phyloP scores from a whole-genome alignment of 768 basidiomycete species.

The Lactifluus subvellereus region DNA sequence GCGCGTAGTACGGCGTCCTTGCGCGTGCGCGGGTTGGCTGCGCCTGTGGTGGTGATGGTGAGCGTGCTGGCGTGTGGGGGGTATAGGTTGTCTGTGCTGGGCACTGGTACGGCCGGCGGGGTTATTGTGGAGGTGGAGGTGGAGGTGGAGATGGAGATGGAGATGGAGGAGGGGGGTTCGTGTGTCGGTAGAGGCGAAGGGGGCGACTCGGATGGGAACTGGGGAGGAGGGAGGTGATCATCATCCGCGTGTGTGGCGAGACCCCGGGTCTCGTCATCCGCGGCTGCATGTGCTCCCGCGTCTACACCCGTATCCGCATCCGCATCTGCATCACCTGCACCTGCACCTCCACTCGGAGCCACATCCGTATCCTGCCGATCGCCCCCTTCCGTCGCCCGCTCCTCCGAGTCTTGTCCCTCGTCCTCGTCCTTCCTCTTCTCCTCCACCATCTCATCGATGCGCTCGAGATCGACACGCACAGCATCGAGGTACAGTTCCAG shows the following conservation, averaged over 20 bases:
- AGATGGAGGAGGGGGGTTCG: neutral
- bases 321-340: neutral
- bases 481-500: constrained; percentile 7
- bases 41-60: neutral
- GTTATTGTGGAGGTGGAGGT: neutral
- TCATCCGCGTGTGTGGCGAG: constrained; percentile 2
- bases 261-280: constrained; percentile 4
- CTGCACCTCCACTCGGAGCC: neutral
- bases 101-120: neutral
- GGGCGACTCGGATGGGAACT: neutral
- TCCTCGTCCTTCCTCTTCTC: neutral
- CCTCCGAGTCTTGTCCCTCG: neutral
- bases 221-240: neutral
- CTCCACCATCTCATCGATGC: constrained; percentile 1
- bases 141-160: neutral
- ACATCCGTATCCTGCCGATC: neutral
- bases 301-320: neutral
- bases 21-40: constrained; percentile 3
- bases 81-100: neutral
- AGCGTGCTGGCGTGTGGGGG: neutral
- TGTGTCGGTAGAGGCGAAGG: neutral
- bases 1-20: constrained; percentile 15
- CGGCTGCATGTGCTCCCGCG: neutral
- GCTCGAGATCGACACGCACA: constrained; percentile 2
- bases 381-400: too few species aligned